Base-by-base conservation (phyloP, 768 basidiomycete genomes). In the Trametes cinnabarina region DNA sequence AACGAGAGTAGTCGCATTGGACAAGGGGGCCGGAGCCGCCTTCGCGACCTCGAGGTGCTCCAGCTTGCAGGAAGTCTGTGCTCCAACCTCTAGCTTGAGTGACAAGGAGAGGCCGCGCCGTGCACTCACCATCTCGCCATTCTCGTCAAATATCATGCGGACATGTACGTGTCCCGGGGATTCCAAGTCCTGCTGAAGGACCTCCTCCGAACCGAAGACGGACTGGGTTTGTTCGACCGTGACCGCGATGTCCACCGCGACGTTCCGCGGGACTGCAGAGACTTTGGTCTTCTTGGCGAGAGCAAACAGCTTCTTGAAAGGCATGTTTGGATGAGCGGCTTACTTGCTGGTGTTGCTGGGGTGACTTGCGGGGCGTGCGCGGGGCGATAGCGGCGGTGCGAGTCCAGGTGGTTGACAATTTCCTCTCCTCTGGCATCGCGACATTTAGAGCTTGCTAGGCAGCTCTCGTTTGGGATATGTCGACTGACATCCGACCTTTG, bases 1-100 rank as follows among this genome's bases (percentile, higher is more conserved):
- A 35, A 58, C 57, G 50, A 58, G 57, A 26, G 57, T 58, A 32
- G 50, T 47, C 57, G 28, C 44, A 20, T 26, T 52, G 35, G 57
- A 58, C 8, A 51, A 20, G 10, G 35, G 46, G n/a, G 25, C 26
- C 23, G 57, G 37, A 22, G 47, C 23, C 35, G 51, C 35, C n/a
- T 39, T 17, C 4, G n/a, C 46, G 34, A 23, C 25, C 43, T 47
- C 35, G 23, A 58, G 44, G 20, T 47, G 49, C 44, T 52, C 57
- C 50, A 58, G n/a, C 44, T 47, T 35, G 44, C 23, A 40, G 23
- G 39, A 17, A 12, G 39, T 26, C 54, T 55, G 15, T 26, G 44
- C n/a, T n/a, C 10, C 35, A 17, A 20, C 8, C 11, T 47, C 25
- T 10, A 28, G 20, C 11, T 49, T 5, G 9, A 28, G 15, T 3